phyloP scores from a whole-genome alignment of 768 basidiomycete genomes.

The Gloeophyllum trabeum region DNA sequence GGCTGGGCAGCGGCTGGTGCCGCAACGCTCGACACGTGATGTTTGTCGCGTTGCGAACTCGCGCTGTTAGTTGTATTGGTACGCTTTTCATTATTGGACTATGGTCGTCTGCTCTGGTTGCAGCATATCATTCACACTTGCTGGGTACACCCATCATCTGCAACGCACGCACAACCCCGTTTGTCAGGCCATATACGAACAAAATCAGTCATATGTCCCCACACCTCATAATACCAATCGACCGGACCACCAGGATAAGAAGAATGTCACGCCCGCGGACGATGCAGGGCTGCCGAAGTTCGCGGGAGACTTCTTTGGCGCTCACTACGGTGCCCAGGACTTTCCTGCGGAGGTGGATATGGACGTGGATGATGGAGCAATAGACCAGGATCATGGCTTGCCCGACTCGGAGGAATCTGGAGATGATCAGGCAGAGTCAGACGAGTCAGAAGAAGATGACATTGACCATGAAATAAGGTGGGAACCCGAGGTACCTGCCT shows the following conservation, averaged over 20 bases:
- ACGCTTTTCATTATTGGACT: too few relatives aligned
- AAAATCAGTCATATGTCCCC: background rate
- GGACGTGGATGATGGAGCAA: background rate
- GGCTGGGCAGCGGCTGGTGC: too few relatives aligned
- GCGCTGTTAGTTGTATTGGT: too few relatives aligned
- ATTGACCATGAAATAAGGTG: too few relatives aligned
- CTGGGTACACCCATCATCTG: slow-evolving; percentile 1
- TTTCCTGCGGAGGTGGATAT: background rate
- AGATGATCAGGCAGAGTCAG: too few relatives aligned
- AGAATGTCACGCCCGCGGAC: background rate
- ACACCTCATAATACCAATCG: background rate
- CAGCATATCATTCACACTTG: background rate
- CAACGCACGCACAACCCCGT: background rate
- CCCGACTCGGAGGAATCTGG: too few relatives aligned
- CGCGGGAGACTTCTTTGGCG: slow-evolving; percentile 3
- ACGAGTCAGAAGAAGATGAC: too few relatives aligned
- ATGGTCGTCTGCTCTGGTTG: slow-evolving; percentile 2
- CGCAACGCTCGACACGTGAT: too few relatives aligned
- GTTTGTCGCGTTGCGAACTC: too few relatives aligned
- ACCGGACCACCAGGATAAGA: too few relatives aligned
- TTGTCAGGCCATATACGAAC: background rate
- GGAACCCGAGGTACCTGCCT: too few relatives aligned
- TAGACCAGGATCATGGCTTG: too few relatives aligned
- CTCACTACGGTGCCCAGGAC: background rate
- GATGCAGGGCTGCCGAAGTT: background rate